Evolutionary conservation across 305 asterid species (phyloP), one percentile per base, ranked within the genome.

Genomic region (Fraxinus albicans): DNA sequence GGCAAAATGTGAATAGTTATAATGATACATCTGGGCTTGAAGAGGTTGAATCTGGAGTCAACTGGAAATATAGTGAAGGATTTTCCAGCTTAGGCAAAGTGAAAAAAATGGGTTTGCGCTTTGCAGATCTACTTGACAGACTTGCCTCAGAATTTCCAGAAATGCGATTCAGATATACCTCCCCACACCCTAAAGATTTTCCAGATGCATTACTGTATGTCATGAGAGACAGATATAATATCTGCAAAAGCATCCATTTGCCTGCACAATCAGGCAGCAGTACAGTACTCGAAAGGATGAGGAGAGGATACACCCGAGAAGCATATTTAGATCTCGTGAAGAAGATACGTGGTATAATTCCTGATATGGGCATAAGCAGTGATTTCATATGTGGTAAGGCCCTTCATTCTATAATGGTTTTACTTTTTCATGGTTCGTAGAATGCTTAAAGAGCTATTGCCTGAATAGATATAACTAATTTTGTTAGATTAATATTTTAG

Each of bases 201-300:
- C 99, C 98, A 0, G 95, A 94, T 84, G 97, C 94, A 84, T 85
- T 96, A 87, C 84, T 96, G 85, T 93, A 91, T 78, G 94, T 93
- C 69, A 94, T 96, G 99, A 89, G 94, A 73, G 92, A 94, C 76
- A 96, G 98, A 86, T 86, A 92, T 83, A 96, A 96, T 83, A 89
- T 96, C 86, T 96, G 99, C 94, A 94, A 91, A 82, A 93, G 93
- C 91, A 94, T 96, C 83, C 99, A 96, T 87, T 87, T 94, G 85
- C 99, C 99, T 55, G 99, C 99, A 74, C 99, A 96, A 81, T 90
- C 98, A 4, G 99, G 99, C 84, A 96, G 97, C 89, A 94, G 98
- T 81, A 81, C 90, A 21, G 94, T 94, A 55, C 91, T 96, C 55
- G 97, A 93, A 83, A 90, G 93, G 86, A 96, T 96, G 99, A 93